A percentile compares a stretch with the other conserved stretches of the same genome.
These are phyloP conservation scores for Alternaria ethzedia DNA, from an alignment of 2,329 filamentous ascomycete species.

Conservation along the genomic window DNA sequence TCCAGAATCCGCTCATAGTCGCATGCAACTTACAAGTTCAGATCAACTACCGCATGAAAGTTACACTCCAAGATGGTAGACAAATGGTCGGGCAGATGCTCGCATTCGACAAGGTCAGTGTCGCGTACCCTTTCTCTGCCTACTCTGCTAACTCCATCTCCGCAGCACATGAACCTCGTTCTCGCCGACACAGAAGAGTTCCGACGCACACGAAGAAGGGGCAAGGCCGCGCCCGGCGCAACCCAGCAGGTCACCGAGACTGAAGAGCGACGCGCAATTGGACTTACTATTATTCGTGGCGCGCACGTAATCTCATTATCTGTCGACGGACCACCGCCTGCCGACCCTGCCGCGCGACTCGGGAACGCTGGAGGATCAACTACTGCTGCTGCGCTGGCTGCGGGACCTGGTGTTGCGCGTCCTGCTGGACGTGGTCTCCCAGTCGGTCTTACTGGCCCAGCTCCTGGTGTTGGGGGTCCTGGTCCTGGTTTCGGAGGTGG, in stretches of 20 bases:
- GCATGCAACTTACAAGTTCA: constrained; percentile 51
- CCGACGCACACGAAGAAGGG: constrained; percentile 46
- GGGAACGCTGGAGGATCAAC: constrained; percentile 73
- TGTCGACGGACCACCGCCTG: constrained; percentile 92
- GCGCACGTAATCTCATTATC: constrained; percentile 94
- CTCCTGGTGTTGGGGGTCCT: constrained; percentile 82
- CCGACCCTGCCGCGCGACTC: constrained; percentile 88
- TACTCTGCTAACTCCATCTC: constrained; percentile 18
- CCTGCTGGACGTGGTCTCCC: constrained; percentile 86
- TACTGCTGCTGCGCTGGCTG: constrained; percentile 68
- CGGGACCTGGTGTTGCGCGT: constrained; percentile 88
- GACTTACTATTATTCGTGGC: constrained; percentile 91
- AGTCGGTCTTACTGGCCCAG: constrained; percentile 85
- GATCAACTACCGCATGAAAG: constrained; percentile 99
- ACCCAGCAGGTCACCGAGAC: constrained; percentile 75
- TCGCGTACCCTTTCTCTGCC: background rate
- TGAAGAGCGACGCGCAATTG: constrained; percentile 97
- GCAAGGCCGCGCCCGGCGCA: constrained; percentile 72
- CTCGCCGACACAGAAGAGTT: constrained; percentile 88
- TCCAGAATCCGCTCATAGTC: constrained; percentile 19
- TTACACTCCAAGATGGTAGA: constrained; percentile 91
- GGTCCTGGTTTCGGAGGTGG: constrained; percentile 66
- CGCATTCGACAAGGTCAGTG: constrained; percentile 89
- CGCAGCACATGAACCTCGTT: constrained; percentile 97
- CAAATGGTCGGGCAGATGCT: constrained; percentile 99